Base-by-base conservation (phyloP, 306 rosid species). In the Quercus robur region DNA sequence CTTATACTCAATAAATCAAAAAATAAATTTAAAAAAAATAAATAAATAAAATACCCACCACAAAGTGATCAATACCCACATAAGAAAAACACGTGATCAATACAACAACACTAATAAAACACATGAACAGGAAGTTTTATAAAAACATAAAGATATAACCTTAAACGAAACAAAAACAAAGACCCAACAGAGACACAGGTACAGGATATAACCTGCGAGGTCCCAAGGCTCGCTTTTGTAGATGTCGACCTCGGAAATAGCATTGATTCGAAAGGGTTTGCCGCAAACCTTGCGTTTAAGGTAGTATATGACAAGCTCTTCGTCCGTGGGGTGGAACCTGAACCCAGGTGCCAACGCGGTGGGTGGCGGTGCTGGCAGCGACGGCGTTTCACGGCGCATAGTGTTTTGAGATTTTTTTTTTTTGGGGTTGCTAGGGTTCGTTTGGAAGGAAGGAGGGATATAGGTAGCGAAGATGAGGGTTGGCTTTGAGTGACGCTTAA, bases 201-300 rank as follows among this genome's bases (percentile, higher is more conserved):
- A 35, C 41, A 35, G 41, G 46, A 41, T 2, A 49, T 12, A 49
- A 96, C 99, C 98, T 70, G 97, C 87, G 20, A 96, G 93, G 90
- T 93, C 97, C 99, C 98, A 93, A 51, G 99, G 99, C 75, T 96
- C 99, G 85, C 98, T 93, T 72, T 84, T 90, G 90, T 96, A 96
- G 62, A 96, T 89, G 54, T 96, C 99, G 33, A 96, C 98, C 79
- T 96, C 98, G 3, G 98, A 87, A 57, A 96, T 93, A 33, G 97
- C 99, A 81, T 93, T 94, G 80, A 93, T 91, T 84, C 95, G 89
- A 82, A 96, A 96, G 77, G 63, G 64, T 80, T 96, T 96, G 0
- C 97, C 93, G 58, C 78, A 80, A 63, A 93, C 97, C 86, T 96
- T 96, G 70, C 99, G 94, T 86, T 93, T 93, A 26, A 96, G 97